Evolutionary conservation across 305 asterid genomes (phyloP), one percentile per base, ranked within the genome.

Genomic region (Fraxinus albicans): DNA sequence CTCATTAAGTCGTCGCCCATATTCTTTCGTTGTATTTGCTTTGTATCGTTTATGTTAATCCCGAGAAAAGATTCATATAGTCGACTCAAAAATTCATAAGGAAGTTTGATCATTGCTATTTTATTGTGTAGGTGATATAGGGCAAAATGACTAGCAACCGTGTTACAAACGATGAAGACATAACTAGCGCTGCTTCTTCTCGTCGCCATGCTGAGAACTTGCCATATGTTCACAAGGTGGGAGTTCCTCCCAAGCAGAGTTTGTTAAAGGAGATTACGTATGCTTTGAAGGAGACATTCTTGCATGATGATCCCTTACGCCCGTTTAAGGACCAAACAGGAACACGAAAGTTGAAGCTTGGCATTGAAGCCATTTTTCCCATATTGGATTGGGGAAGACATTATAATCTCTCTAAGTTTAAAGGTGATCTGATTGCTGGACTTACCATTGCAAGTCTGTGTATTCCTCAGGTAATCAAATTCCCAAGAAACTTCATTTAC

Each of bases 361-460:
- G 90, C 8, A 69, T 90, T 7, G 89, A 87, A 47, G 88, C 93
- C 3, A 47, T 90, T 31, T 90, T 94, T 83, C 97, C 97, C 0
- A 90, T 94, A 36, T 89, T 94, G 25, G 93, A 93, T 0, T 94
- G 98, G 98, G 96, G 87, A 29, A 82, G 91, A 23, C 77, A 79
- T 1, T 94, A 94, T 83, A 91, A 77, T 36, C 90, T 93, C 17
- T 75, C 84, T 65, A 85, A 90, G 90, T 85, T 94, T 47, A 91
- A 83, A 84, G 98, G 97, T 10, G 98, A 94, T 82, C 83, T 94
- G 4, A 91, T 93, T 27, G 92, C 95, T 42, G 98, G 98, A 2
- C 98, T 94, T 17, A 93, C 98, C 83, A 92, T 89, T 70, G 93
- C 95, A 29, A 91, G 93, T 84, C 91, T 91, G 6, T 89, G 92